Evolutionary conservation across 352 stramenopile genomes (phyloP).

Genomic region (Aphanomyces cochlioides): DNA sequence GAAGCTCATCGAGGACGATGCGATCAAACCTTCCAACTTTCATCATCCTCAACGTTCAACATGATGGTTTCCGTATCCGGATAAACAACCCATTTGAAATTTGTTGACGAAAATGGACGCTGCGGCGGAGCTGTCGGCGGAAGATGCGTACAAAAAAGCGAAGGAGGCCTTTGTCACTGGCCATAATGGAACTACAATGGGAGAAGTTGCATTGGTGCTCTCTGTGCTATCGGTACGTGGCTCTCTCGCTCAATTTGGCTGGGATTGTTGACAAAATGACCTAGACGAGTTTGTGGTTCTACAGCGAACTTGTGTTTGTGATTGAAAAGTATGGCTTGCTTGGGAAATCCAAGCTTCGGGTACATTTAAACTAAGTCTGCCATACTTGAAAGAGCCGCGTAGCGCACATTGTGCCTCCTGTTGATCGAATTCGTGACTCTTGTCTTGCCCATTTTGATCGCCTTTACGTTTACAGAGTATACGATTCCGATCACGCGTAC

Average conservation of each 20-base stretch:
- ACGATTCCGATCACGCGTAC: slow-evolving; percentile 42
- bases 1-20: neutral
- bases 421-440: slow-evolving; percentile 71
- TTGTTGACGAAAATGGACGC: neutral
- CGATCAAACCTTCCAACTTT: neutral
- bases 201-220: slow-evolving; percentile 74
- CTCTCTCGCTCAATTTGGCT: too few relatives aligned
- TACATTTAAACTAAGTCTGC: neutral
- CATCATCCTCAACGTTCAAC: neutral
- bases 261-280: too few relatives aligned
- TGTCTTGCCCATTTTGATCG: slow-evolving; percentile 64
- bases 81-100: neutral
- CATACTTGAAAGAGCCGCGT: neutral
- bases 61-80: neutral
- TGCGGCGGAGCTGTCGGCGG: slow-evolving; percentile 14
- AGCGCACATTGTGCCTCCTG: slow-evolving; percentile 40
- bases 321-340: slow-evolving; percentile 39
- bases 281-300: slow-evolving; percentile 39
- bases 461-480: slow-evolving; percentile 62
- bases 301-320: slow-evolving; percentile 73
- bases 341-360: slow-evolving; percentile 13
- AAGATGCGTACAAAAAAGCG: slow-evolving; percentile 77
- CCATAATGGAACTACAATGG: slow-evolving; percentile 59
- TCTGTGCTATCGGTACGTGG: slow-evolving; percentile 58
- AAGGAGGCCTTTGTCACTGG: slow-evolving; percentile 80